Percentiles rank a stretch among this genome's conserved stretches.
These are phyloP conservation scores for Rubroshorea leprosula DNA, from an alignment of 345 rosid genomes.

Conservation along the genomic window DNA sequence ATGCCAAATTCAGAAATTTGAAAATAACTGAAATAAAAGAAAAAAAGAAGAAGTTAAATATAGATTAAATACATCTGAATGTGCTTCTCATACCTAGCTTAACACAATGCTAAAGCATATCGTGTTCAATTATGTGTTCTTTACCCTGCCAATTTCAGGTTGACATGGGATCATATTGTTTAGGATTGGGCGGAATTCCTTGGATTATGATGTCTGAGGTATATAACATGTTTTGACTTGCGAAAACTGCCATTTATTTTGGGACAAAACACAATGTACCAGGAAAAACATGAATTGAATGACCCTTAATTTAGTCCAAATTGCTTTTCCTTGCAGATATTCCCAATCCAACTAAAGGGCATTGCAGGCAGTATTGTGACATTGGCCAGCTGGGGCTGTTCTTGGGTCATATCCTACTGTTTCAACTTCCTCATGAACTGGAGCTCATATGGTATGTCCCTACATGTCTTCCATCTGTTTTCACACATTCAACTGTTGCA, in stretches of 20 bases:
- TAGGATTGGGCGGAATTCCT: too few species aligned
- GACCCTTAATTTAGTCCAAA: neutral
- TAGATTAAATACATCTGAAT: neutral
- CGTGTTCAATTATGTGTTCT: neutral
- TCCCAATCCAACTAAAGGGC: conserved; percentile 28
- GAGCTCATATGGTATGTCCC: conserved; percentile 33
- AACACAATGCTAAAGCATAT: neutral
- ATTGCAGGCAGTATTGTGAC: conserved; percentile 27
- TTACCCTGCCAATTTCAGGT: neutral
- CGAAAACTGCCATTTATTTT: too few species aligned
- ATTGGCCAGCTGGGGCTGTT: conserved; percentile 23
- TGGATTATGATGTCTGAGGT: conserved; percentile 10
- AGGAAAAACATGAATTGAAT: neutral
- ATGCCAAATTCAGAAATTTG: too few species aligned
- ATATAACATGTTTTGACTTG: neutral
- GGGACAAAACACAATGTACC: neutral
- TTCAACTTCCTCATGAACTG: conserved; percentile 25
- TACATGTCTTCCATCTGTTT: neutral
- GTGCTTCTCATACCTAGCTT: too few species aligned
- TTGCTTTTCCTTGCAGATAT: conserved; percentile 18
- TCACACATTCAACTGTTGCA: too few species aligned
- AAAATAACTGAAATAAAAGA: too few species aligned
- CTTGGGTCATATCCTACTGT: conserved; percentile 24
- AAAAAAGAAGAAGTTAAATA: too few species aligned
- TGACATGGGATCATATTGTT: conserved; percentile 2